Percentiles rank a stretch among this genome's conserved stretches.
Evolutionary conservation across 2,329 filamentous ascomycete species (phyloP).

Genomic region (Alternaria triticina): DNA sequence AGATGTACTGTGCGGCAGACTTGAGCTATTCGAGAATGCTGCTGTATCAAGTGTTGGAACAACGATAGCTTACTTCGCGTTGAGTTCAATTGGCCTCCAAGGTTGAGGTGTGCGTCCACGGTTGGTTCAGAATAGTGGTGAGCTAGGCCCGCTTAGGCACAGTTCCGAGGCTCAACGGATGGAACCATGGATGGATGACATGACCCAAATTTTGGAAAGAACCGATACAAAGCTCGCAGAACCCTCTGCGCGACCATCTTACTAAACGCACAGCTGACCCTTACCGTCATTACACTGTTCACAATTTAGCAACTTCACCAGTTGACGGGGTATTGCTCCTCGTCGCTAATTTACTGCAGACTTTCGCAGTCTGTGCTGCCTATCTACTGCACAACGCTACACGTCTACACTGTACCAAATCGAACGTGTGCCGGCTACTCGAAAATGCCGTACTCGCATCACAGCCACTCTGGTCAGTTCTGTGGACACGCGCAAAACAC

Average conservation of each 20-base stretch:
- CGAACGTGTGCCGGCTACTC: background rate
- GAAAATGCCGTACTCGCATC: constrained; percentile 92
- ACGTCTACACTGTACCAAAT: background rate
- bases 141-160: background rate
- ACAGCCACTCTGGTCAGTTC: constrained; percentile 97
- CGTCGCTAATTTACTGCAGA: background rate
- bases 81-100: background rate
- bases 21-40: background rate
- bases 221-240: background rate
- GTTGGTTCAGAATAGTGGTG: background rate
- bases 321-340: background rate
- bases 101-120: background rate
- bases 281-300: background rate
- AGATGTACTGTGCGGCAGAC: background rate
- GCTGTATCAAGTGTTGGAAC: background rate
- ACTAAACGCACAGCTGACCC: background rate
- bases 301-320: background rate
- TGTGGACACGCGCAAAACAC: constrained; percentile 84
- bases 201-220: background rate
- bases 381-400: background rate
- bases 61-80: background rate
- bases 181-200: background rate
- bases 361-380: background rate
- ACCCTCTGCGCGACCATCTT: background rate
- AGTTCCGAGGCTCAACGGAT: background rate